Percentiles rank a stretch among this genome's conserved stretches.
phyloP scores from a whole-genome alignment of 2,329 filamentous ascomycete species.

The Aureobasidium subglaciale region DNA sequence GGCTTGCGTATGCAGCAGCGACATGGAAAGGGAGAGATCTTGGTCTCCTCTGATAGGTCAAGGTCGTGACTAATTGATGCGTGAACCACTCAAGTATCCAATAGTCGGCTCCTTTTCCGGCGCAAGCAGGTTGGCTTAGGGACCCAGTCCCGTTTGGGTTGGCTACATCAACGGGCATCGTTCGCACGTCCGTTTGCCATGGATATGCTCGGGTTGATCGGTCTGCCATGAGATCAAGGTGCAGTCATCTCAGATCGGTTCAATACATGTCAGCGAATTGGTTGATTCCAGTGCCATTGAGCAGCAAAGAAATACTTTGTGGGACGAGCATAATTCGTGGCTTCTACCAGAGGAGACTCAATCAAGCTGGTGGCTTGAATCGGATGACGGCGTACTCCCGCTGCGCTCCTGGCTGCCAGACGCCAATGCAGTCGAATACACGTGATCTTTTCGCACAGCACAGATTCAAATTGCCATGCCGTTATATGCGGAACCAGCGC shows the following conservation, averaged over 20 bases:
- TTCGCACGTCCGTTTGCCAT: background rate
- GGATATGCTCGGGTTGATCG: slow-evolving; percentile 5
- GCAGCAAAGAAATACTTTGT: background rate
- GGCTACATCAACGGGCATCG: background rate
- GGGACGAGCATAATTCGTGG: background rate
- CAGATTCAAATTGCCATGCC: background rate
- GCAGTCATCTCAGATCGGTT: background rate
- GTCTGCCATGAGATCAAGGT: background rate
- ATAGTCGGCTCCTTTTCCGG: background rate
- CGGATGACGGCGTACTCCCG: background rate
- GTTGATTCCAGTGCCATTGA: background rate
- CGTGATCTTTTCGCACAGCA: too few relatives aligned
- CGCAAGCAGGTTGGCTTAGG: background rate
- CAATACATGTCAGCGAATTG: background rate
- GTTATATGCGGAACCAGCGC: background rate
- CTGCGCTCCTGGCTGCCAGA: background rate
- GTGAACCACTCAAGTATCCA: background rate
- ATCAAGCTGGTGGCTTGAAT: background rate
- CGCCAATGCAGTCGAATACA: too few relatives aligned
- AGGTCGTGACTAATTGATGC: slow-evolving; percentile 4
- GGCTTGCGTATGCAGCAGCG: background rate
- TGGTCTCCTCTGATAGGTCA: background rate
- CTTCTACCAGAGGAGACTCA: too few relatives aligned
- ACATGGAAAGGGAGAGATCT: background rate
- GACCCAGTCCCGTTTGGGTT: background rate